Conservation (phyloP, 2,329 filamentous ascomycete genomes). For the Claviceps sp. region DNA sequence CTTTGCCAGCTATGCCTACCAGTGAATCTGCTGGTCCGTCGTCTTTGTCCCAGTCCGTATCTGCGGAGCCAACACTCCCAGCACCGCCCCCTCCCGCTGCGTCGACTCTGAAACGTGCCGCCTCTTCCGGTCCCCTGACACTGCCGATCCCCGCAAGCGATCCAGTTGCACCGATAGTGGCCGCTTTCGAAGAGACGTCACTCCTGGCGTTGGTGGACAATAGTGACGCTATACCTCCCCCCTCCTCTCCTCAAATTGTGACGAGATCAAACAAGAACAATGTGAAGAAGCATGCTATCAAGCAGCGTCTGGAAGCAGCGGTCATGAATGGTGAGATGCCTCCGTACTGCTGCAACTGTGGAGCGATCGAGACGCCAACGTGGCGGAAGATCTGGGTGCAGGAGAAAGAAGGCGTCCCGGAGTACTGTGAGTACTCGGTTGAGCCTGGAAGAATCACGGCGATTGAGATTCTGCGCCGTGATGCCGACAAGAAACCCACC, state of each 20-base stretch:
- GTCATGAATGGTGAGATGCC: slow-evolving; percentile 76
- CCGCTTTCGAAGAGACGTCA: slow-evolving; percentile 12
- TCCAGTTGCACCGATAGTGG: slow-evolving; percentile 18
- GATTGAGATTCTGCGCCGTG: slow-evolving; percentile 52
- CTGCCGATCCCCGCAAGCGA: slow-evolving; percentile 34
- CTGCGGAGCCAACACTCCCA: slow-evolving; percentile 9
- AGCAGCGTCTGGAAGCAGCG: slow-evolving; percentile 44
- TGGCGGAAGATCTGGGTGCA: slow-evolving; percentile 93
- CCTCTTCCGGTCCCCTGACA: slow-evolving; percentile 19
- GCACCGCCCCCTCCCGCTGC: slow-evolving; percentile 18
- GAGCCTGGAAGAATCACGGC: slow-evolving; percentile 62
- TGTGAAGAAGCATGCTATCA: slow-evolving; percentile 49
- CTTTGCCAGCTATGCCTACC: slow-evolving; percentile 24
- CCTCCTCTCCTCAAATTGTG: slow-evolving; percentile 25
- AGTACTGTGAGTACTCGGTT: slow-evolving; percentile 57
- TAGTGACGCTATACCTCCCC: slow-evolving; percentile 26
- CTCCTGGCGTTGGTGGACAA: slow-evolving; percentile 28
- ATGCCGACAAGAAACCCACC: slow-evolving; percentile 47
- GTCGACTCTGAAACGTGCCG: slow-evolving; percentile 24
- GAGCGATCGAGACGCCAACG: slow-evolving; percentile 87
- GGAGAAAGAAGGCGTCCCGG: slow-evolving; percentile 54
- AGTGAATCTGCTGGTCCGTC: slow-evolving; percentile 38
- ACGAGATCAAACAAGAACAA: slow-evolving; percentile 48
- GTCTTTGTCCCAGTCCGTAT: slow-evolving; percentile 20
- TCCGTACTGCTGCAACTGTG: slow-evolving; percentile 82